These are phyloP conservation scores for Hypericum perforatum DNA, from an alignment of 345 rosid species.

Conservation along the genomic window DNA sequence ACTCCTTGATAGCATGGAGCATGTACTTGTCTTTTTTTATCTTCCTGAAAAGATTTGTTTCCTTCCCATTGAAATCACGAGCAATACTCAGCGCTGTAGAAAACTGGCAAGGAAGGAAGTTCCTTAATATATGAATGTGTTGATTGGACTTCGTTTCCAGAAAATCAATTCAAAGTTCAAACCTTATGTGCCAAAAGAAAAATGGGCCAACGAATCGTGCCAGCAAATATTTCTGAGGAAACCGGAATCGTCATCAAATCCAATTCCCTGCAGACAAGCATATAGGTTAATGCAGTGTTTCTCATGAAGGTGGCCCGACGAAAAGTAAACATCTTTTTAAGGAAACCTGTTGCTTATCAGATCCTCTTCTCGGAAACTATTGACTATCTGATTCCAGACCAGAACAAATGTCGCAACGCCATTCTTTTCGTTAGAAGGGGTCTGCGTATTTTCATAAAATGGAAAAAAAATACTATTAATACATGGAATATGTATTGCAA, in stretches of 20 bases:
- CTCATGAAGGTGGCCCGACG: slow-evolving; percentile 6
- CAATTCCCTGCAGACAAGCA: slow-evolving; percentile 53
- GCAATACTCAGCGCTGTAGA: slow-evolving; percentile 79
- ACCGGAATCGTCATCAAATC: slow-evolving; percentile 78
- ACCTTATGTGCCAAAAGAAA: slow-evolving; percentile 94
- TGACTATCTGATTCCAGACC: slow-evolving; percentile 86
- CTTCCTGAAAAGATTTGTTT: slow-evolving; percentile 50
- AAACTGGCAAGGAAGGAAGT: slow-evolving; percentile 43
- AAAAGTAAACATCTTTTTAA: slow-evolving; percentile 6
- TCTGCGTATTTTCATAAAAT: slow-evolving; percentile 25
- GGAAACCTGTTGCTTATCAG: slow-evolving; percentile 77
- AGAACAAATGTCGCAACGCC: slow-evolving; percentile 70
- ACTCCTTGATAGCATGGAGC: slow-evolving; percentile 74
- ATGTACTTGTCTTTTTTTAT: slow-evolving; percentile 77
- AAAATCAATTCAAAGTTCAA: slow-evolving; percentile 3
- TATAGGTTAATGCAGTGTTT: slow-evolving; percentile 5
- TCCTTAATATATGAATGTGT: slow-evolving; percentile 19
- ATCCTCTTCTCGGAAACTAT: slow-evolving; percentile 70
- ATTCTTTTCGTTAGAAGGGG: slow-evolving; percentile 31
- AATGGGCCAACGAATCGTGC: slow-evolving; percentile 79
- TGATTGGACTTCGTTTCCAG: slow-evolving; percentile 7
- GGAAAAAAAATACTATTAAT: too few species aligned
- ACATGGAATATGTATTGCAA: too few species aligned
- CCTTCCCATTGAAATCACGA: slow-evolving; percentile 63
- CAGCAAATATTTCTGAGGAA: slow-evolving; percentile 52